phyloP scores from a whole-genome alignment of 768 basidiomycete genomes.

The Pleurotus ostreatus region DNA sequence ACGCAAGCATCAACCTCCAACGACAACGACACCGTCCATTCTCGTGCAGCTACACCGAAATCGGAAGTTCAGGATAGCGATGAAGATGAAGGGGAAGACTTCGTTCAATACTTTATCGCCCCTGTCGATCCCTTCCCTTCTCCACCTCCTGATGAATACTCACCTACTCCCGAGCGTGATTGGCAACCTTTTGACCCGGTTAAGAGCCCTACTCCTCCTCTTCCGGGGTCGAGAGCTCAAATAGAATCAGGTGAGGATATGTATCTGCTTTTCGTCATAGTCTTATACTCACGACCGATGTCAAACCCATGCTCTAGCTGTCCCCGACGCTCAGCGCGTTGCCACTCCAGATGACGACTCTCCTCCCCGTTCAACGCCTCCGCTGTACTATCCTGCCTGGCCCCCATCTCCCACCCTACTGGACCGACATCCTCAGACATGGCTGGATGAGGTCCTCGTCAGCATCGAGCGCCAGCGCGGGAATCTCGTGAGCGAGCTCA shows the following conservation, averaged over 20 bases:
- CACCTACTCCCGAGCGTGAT: not conserved
- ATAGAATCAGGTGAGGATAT: not conserved
- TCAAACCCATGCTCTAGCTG: not conserved
- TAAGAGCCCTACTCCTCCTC: not conserved
- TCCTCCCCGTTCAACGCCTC: not conserved
- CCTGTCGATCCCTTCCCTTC: constrained; percentile 2
- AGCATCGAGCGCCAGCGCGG: not conserved
- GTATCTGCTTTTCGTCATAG: not conserved
- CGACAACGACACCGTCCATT: too few relatives aligned
- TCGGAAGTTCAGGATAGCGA: not conserved
- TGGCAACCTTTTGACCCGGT: not conserved
- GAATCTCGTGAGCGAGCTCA: not conserved
- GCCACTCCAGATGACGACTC: not conserved
- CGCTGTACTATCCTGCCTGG: not conserved
- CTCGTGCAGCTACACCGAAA: too few relatives aligned
- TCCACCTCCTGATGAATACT: not conserved
- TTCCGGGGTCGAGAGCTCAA: not conserved
- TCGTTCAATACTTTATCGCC: not conserved
- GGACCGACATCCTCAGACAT: not conserved
- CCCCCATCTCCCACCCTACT: constrained; percentile 1
- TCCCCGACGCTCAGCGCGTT: not conserved
- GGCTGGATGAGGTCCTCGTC: constrained; percentile 2
- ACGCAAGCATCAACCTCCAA: too few relatives aligned
- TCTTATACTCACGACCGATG: not conserved
- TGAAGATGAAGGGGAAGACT: not conserved